Base-by-base conservation (phyloP, 1,284 basidiomycete species). In the Boletellus dicymbophilus region DNA sequence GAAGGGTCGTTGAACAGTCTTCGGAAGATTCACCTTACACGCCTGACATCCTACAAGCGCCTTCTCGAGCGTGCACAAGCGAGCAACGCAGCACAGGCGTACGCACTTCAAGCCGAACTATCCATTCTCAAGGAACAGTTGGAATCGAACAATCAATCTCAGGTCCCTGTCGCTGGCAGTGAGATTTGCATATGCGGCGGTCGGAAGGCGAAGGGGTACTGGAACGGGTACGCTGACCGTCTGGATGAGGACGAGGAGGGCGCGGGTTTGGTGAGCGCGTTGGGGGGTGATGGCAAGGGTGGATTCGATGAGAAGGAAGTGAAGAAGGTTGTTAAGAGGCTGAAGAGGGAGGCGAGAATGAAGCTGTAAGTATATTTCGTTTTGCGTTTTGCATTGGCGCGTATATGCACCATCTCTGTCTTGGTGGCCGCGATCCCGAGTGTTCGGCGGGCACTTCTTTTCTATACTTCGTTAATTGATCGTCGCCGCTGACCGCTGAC, bases 51-150 rank as follows among this genome's bases (percentile, higher is more conserved):
- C 53, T 85, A 88, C 68, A 88, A 84, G 59, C 79, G 88, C 3
- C 75, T 91, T 2, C 76, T 91, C 11, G 88, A 90, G 59, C 84
- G 85, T 38, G 78, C 87, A 1, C 88, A 91, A 58, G 82, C 84
- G 1, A 82, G 83, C 9, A 78, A 85, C 2, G 87, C 89, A 0
- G 84, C 88, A 1, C 88, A 91, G 59, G 73, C 90, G 3, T 88
- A 90, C 58, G 88, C 89, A 0, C 70, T 91, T 3, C 88, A 90
- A 65, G 88, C 86, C 3, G 87, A 91, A 60, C 72, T 89, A 69
- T 79, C 40, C 63, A 85, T 68, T 10, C 51, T 70, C 44, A 65
- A 67, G 43, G 40, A 46, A 3, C 52, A 57, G 37, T 26, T 52
- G 5, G 53, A 53, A 30, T 41, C 45, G 18, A 51, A 41, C 23